Conservation (phyloP, 2,329 filamentous ascomycete genomes). For the Aspergillus sp. region DNA sequence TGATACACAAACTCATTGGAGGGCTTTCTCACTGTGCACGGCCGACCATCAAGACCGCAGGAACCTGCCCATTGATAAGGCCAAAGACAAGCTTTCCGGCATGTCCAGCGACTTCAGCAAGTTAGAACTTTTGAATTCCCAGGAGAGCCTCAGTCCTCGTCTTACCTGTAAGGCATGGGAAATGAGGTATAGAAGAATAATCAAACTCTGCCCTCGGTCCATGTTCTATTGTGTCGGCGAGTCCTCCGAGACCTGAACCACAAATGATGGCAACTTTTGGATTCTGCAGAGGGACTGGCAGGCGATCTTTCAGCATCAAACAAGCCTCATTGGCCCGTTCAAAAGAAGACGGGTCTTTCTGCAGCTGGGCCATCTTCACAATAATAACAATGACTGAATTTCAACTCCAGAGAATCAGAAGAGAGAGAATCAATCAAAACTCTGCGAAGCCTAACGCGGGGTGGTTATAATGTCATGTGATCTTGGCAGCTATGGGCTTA, state of each 20-base stretch:
- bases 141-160: not conserved
- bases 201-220: constrained; percentile 53
- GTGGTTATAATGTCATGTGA: not conserved
- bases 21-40: constrained; percentile 59
- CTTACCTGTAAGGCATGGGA: constrained; percentile 60
- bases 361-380: constrained; percentile 14
- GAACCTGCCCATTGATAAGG: constrained; percentile 54
- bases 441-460: not conserved
- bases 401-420: not conserved
- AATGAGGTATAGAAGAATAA: constrained; percentile 61
- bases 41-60: constrained; percentile 64
- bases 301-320: constrained; percentile 47
- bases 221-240: constrained; percentile 56
- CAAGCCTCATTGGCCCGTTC: constrained; percentile 50
- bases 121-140: not conserved
- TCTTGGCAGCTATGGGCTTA: not conserved
- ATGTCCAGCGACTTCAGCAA: constrained; percentile 54
- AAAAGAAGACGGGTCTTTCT: constrained; percentile 18
- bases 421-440: too few species aligned
- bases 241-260: constrained; percentile 62
- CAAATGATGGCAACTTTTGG: constrained; percentile 64
- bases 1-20: not conserved
- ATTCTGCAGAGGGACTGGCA: constrained; percentile 52
- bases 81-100: constrained; percentile 66
- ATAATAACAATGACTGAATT: not conserved